Conservation (phyloP, 306 rosid genomes). For the Pueraria montana region DNA sequence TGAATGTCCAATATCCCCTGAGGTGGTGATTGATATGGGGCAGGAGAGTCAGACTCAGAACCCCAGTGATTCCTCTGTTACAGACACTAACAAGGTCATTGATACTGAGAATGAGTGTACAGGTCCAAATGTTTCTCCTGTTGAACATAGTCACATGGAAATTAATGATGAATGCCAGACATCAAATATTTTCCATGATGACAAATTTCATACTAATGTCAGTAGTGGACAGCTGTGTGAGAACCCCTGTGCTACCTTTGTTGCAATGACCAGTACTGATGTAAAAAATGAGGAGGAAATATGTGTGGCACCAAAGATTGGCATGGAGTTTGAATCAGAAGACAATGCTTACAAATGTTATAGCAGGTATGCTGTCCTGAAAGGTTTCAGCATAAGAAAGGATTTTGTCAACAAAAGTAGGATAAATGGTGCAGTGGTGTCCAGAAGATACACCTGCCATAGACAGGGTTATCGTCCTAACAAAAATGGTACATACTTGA, state of each 20-base stretch:
- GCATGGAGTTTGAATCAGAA: constrained; percentile 73
- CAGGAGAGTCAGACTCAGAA: constrained; percentile 47
- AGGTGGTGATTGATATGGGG: constrained; percentile 20
- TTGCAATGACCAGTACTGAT: constrained; percentile 39
- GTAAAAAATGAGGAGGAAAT: constrained; percentile 46
- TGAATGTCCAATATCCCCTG: constrained; percentile 45
- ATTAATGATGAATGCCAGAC: constrained; percentile 50
- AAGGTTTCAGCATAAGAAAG: constrained; percentile 75
- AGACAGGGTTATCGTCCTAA: constrained; percentile 44
- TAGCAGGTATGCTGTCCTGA: constrained; percentile 61
- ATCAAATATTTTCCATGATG: constrained; percentile 46
- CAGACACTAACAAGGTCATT: constrained; percentile 39
- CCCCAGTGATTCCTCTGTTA: constrained; percentile 40
- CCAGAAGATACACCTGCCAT: too few relatives aligned
- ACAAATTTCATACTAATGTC: constrained; percentile 47
- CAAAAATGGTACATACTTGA: constrained; percentile 40
- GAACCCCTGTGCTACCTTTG: constrained; percentile 32
- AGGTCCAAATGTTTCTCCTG: constrained; percentile 44
- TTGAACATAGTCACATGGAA: constrained; percentile 48
- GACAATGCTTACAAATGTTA: constrained; percentile 70
- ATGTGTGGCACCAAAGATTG: constrained; percentile 55
- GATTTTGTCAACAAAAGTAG: constrained; percentile 73
- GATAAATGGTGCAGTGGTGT: constrained; percentile 58
- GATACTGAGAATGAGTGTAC: constrained; percentile 48
- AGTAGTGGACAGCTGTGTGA: constrained; percentile 41